Evolutionary conservation across 768 basidiomycete genomes (phyloP).

Genomic region (Boletus vinaceobasis): DNA sequence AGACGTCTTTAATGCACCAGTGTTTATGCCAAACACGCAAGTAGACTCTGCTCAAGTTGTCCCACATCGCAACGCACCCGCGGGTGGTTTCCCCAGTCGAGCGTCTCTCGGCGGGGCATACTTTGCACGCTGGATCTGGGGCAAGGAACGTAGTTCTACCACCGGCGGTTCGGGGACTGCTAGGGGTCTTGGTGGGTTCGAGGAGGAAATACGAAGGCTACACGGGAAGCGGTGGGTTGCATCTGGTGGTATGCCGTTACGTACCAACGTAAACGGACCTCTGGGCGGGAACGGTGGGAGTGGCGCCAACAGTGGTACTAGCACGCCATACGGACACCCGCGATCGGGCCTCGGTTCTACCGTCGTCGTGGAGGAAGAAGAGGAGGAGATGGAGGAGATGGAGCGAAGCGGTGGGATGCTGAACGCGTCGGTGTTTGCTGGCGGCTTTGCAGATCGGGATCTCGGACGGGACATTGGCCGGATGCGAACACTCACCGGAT

Average conservation of each 20-base stretch:
- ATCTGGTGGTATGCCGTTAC: conserved; percentile 52
- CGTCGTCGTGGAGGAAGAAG: conserved; percentile 69
- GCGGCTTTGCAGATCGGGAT: conserved; percentile 41
- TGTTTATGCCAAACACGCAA: conserved; percentile 71
- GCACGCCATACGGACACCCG: conserved; percentile 60
- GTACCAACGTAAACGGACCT: conserved; percentile 56
- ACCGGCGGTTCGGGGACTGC: conserved; percentile 29
- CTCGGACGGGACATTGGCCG: conserved; percentile 37
- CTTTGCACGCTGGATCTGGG: conserved; percentile 84
- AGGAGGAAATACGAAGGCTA: conserved; percentile 74
- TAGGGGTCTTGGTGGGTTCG: conserved; percentile 57
- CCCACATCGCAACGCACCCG: conserved; percentile 71
- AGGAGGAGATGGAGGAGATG: conserved; percentile 65
- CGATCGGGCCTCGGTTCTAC: conserved; percentile 51
- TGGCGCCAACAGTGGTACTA: conserved; percentile 61
- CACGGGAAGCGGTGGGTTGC: conserved; percentile 73
- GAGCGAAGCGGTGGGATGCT: conserved; percentile 36
- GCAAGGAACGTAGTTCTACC: conserved; percentile 47
- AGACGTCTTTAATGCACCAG: conserved; percentile 79
- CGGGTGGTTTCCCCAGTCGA: conserved; percentile 62
- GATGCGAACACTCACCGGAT: conserved; percentile 55
- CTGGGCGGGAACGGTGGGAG: conserved; percentile 36
- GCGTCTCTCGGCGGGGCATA: conserved; percentile 74
- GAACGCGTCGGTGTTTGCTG: conserved; percentile 31
- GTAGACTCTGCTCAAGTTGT: conserved; percentile 72